phyloP scores from a whole-genome alignment of 495 filamentous ascomycete species.

The Podospora bellae-mahoneyi region DNA sequence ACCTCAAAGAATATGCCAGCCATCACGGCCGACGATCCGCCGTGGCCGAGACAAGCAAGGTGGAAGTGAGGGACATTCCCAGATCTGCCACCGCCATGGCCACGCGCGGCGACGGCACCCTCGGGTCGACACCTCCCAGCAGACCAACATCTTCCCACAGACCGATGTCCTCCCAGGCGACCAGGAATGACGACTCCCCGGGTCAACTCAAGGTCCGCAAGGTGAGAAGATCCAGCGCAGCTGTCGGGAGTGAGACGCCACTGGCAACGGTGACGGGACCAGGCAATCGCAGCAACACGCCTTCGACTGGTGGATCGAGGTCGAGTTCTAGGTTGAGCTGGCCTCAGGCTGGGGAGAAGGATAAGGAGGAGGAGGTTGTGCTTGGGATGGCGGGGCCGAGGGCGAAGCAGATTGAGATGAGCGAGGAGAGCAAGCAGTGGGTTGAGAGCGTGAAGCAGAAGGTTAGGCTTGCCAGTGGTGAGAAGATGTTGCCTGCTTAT shows the following conservation, averaged over 20 bases:
- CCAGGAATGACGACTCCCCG: neutral
- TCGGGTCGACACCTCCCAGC: conserved; percentile 43
- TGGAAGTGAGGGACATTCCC: conserved; percentile 59
- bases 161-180: conserved; percentile 32
- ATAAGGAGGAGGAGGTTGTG: conserved; percentile 49
- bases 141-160: conserved; percentile 39
- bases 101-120: conserved; percentile 10
- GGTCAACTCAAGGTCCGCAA: conserved; percentile 47
- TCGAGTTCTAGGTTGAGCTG: conserved; percentile 48
- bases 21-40: conserved; percentile 71
- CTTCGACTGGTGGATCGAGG: conserved; percentile 36
- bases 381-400: conserved; percentile 63
- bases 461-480: conserved; percentile 53
- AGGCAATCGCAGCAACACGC: conserved; percentile 26
- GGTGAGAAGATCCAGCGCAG: conserved; percentile 19
- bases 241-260: conserved; percentile 32
- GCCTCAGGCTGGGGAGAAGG: conserved; percentile 21
- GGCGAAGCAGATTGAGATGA: conserved; percentile 56
- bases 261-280: conserved; percentile 24
- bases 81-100: conserved; percentile 12
- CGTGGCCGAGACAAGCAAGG: conserved; percentile 38
- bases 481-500: conserved; percentile 31
- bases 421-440: conserved; percentile 63
- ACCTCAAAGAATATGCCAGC: conserved; percentile 85
- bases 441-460: conserved; percentile 71